Evolutionary conservation across 768 basidiomycete species (phyloP).

Genomic region (Tephrocybe rancida): DNA sequence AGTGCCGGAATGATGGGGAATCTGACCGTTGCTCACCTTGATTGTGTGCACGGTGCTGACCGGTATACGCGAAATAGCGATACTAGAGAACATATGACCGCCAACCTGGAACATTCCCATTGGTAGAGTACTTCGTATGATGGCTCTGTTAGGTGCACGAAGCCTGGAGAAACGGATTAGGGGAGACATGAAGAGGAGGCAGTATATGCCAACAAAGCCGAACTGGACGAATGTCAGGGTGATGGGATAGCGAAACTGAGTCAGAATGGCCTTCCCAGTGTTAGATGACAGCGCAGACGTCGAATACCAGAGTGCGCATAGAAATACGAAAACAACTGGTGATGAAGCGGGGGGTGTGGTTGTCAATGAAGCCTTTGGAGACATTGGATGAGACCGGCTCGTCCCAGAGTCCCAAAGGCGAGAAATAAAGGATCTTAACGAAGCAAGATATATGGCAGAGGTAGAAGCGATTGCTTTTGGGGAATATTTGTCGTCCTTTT

Average conservation of each 20-base stretch:
- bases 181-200: conserved; percentile 83
- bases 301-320: conserved; percentile 92
- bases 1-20: not conserved
- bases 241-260: conserved; percentile 90
- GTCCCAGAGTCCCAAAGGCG: conserved; percentile 26
- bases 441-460: conserved; percentile 26
- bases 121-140: conserved; percentile 80
- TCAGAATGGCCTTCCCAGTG: conserved; percentile 95
- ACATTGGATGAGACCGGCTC: conserved; percentile 25
- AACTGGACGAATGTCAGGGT: conserved; percentile 99
- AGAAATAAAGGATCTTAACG: conserved; percentile 23
- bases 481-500: conserved; percentile 33
- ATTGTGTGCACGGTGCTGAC: conserved; percentile 99
- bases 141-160: conserved; percentile 69
- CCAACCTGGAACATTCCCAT: conserved; percentile 99
- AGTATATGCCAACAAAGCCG: conserved; percentile 89
- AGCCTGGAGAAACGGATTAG: conserved; percentile 65
- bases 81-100: conserved; percentile 96
- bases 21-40: conserved; percentile 63
- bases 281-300: conserved; percentile 94
- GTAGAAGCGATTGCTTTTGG: conserved; percentile 24
- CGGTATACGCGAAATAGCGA: conserved; percentile 94
- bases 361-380: conserved; percentile 31
- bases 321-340: conserved; percentile 62
- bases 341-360: conserved; percentile 33